Percentiles rank a stretch among this genome's conserved stretches.
Conservation (phyloP, 2,329 filamentous ascomycete genomes). For the Exophiala alcalophila region DNA sequence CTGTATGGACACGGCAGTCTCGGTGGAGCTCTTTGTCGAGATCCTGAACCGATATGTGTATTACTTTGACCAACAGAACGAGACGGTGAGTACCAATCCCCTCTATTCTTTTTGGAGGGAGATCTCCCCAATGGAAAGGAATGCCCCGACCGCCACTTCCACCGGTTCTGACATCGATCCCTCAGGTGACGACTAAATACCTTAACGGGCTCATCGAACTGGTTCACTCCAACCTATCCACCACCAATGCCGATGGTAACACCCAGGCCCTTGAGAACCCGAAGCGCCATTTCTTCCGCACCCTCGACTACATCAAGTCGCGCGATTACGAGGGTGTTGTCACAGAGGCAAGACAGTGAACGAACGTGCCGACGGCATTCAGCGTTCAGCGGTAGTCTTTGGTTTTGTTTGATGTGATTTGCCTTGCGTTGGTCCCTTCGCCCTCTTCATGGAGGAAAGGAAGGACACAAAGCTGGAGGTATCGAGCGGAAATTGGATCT, state of each 20-base stretch:
- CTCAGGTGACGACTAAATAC: slow-evolving; percentile 85
- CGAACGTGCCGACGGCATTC: too few species aligned
- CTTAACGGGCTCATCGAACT: slow-evolving; percentile 96
- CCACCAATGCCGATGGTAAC: slow-evolving; percentile 48
- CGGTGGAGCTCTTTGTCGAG: slow-evolving; percentile 96
- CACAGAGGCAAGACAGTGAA: slow-evolving; percentile 56
- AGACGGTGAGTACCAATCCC: slow-evolving; percentile 61
- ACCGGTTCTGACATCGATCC: slow-evolving; percentile 18
- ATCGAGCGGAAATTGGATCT: too few species aligned
- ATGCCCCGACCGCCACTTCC: too few species aligned
- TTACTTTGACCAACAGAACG: slow-evolving; percentile 99
- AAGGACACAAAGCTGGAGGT: too few species aligned
- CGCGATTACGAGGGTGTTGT: slow-evolving; percentile 93
- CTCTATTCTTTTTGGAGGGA: neutral
- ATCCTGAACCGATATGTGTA: slow-evolving; percentile 98
- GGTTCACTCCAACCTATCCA: slow-evolving; percentile 85
- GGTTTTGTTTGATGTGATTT: too few species aligned
- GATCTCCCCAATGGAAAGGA: too few species aligned
- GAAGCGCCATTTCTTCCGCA: slow-evolving; percentile 89
- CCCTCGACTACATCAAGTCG: slow-evolving; percentile 86
- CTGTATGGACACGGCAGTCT: slow-evolving; percentile 97
- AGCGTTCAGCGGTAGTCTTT: too few species aligned
- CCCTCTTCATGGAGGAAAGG: too few species aligned
- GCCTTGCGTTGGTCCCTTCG: too few species aligned
- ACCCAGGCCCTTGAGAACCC: slow-evolving; percentile 74